Conservation (phyloP, 495 filamentous ascomycete genomes). For the Parmelia sp. region DNA sequence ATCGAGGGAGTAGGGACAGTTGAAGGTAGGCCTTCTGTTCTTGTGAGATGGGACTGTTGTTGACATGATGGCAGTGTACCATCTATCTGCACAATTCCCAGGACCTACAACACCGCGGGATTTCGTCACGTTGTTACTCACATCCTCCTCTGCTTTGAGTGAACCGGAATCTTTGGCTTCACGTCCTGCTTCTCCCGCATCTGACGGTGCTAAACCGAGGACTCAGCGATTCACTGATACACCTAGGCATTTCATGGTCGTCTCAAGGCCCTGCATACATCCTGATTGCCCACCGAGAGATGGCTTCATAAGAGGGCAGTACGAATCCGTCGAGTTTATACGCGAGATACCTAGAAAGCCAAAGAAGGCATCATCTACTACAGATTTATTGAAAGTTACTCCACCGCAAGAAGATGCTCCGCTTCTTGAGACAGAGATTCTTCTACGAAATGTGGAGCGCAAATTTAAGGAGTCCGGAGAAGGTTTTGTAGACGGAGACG, state of each 20-base stretch:
- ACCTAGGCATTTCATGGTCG: conserved; percentile 70
- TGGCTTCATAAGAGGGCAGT: conserved; percentile 74
- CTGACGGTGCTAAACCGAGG: conserved; percentile 20
- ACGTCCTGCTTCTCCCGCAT: conserved; percentile 26
- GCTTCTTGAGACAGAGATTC: conserved; percentile 23
- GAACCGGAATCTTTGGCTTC: conserved; percentile 20
- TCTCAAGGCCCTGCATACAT: conserved; percentile 78
- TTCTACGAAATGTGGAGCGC: conserved; percentile 21
- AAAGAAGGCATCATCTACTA: conserved; percentile 30
- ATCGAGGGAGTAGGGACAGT: conserved; percentile 51
- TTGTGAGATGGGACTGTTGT: neutral
- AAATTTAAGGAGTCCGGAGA: neutral
- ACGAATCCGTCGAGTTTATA: conserved; percentile 89
- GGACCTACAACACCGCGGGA: conserved; percentile 82
- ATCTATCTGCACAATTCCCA: conserved; percentile 83
- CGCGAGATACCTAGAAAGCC: conserved; percentile 60
- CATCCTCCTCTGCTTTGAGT: conserved; percentile 35
- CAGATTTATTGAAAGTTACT: conserved; percentile 29
- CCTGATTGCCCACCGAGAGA: conserved; percentile 58
- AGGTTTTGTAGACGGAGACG: neutral
- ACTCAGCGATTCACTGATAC: conserved; percentile 20
- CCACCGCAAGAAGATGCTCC: conserved; percentile 10
- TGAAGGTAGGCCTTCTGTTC: conserved; percentile 42
- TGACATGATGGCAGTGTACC: conserved; percentile 54
- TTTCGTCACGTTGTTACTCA: conserved; percentile 73